phyloP scores from a whole-genome alignment of 2,329 filamentous ascomycete genomes.

The Penicillium sp. region DNA sequence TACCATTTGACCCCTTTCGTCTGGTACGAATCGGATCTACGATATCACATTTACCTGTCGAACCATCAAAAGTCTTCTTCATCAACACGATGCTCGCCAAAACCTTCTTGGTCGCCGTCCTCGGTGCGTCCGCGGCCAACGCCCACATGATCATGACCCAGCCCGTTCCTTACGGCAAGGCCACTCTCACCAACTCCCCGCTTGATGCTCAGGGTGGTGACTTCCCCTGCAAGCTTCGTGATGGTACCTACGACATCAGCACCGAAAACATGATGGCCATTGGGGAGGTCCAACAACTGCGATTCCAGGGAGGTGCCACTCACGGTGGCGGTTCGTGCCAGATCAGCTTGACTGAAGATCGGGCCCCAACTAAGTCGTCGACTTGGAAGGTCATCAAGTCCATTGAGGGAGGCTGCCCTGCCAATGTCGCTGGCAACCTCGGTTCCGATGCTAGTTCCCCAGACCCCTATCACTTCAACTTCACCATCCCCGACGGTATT shows the following conservation, averaged over 20 bases:
- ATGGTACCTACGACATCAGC: constrained; percentile 48
- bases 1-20: constrained; percentile 37
- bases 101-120: constrained; percentile 49
- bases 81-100: constrained; percentile 41
- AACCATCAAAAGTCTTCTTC: constrained; percentile 21
- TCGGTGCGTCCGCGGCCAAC: constrained; percentile 62
- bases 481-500: constrained; percentile 73
- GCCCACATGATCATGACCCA: constrained; percentile 78
- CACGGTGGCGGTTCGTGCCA: constrained; percentile 96
- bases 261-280: constrained; percentile 66
- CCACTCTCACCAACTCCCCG: constrained; percentile 66
- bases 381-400: constrained; percentile 90
- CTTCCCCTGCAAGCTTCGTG: constrained; percentile 82
- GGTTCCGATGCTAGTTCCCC: constrained; percentile 52
- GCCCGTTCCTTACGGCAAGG: constrained; percentile 67
- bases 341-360: constrained; percentile 81
- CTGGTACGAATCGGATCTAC: constrained; percentile 43
- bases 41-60: constrained; percentile 30
- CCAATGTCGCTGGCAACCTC: constrained; percentile 65
- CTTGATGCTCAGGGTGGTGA: constrained; percentile 65
- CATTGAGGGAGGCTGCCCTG: constrained; percentile 83
- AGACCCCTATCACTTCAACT: constrained; percentile 69
- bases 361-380: constrained; percentile 67
- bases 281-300: constrained; percentile 66
- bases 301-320: constrained; percentile 73